phyloP scores from a whole-genome alignment of 352 stramenopile species.

The Pythium volutum region DNA sequence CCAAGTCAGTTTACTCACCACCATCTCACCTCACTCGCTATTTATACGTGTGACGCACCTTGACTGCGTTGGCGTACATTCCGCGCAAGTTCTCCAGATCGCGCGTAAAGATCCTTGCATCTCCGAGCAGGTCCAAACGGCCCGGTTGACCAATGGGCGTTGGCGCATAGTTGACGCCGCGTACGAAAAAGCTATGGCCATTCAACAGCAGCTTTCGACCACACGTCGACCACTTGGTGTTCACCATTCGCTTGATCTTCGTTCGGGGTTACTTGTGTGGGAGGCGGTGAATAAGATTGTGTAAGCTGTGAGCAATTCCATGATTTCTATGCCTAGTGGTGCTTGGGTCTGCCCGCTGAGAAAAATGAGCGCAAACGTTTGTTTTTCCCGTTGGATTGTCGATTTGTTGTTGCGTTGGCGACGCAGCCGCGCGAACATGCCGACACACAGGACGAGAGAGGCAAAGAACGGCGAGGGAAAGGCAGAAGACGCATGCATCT shows the following conservation, averaged over 20 bases:
- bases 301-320: background rate
- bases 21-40: background rate
- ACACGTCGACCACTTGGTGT: conserved; percentile 62
- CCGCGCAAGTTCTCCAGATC: conserved; percentile 62
- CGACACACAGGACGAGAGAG: conserved; percentile 5
- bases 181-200: conserved; percentile 58
- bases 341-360: background rate
- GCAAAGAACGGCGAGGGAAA: too few species aligned
- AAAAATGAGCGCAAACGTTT: background rate
- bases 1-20: background rate
- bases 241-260: conserved; percentile 19
- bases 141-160: conserved; percentile 56
- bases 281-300: background rate
- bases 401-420: background rate
- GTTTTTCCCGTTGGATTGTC: conserved; percentile 6
- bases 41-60: conserved; percentile 23
- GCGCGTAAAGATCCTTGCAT: conserved; percentile 51
- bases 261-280: background rate
- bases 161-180: conserved; percentile 70
- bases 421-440: background rate
- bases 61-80: conserved; percentile 75
- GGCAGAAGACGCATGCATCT: background rate
- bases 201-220: conserved; percentile 61
- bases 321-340: background rate
- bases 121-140: conserved; percentile 51